Conservation (phyloP, 2,329 filamentous ascomycete species). For the Zasmidium citrigriseum region DNA sequence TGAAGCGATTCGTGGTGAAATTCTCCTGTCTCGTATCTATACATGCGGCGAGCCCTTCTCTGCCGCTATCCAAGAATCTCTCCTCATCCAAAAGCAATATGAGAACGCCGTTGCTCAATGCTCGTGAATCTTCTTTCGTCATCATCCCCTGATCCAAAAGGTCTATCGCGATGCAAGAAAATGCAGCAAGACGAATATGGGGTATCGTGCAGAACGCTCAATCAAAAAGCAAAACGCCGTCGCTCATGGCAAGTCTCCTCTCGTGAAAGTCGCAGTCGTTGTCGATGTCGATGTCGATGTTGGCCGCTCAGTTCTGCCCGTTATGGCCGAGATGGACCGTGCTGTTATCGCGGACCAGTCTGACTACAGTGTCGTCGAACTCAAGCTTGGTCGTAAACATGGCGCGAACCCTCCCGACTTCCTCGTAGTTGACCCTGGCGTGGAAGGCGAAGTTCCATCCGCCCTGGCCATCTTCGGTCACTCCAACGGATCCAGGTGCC, state of each 20-base stretch:
- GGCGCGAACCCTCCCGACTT: slow-evolving; percentile 30
- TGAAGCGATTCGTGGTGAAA: too few relatives aligned
- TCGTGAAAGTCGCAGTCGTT: neutral
- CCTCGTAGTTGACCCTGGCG: slow-evolving; percentile 27
- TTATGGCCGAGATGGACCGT: slow-evolving; percentile 1
- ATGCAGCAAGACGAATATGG: neutral
- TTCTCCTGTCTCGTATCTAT: too few relatives aligned
- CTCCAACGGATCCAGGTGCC: slow-evolving; percentile 34
- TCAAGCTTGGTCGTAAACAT: slow-evolving; percentile 35
- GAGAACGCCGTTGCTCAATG: too few relatives aligned
- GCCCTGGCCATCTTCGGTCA: slow-evolving; percentile 26
- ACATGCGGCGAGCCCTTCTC: too few relatives aligned
- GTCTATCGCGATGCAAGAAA: neutral
- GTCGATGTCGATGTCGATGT: neutral
- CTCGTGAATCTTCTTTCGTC: too few relatives aligned
- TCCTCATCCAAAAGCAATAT: too few relatives aligned
- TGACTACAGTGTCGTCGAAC: slow-evolving; percentile 27
- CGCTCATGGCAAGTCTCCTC: neutral
- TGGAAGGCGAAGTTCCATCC: slow-evolving; percentile 35
- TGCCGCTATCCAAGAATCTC: too few relatives aligned
- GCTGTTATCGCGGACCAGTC: slow-evolving; percentile 12
- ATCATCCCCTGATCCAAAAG: neutral
- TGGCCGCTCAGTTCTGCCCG: neutral
- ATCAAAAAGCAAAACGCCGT: neutral
- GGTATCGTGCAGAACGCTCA: neutral